Evolutionary conservation across 1,284 basidiomycete genomes (phyloP).

Genomic region (Rhodotorula sp.): DNA sequence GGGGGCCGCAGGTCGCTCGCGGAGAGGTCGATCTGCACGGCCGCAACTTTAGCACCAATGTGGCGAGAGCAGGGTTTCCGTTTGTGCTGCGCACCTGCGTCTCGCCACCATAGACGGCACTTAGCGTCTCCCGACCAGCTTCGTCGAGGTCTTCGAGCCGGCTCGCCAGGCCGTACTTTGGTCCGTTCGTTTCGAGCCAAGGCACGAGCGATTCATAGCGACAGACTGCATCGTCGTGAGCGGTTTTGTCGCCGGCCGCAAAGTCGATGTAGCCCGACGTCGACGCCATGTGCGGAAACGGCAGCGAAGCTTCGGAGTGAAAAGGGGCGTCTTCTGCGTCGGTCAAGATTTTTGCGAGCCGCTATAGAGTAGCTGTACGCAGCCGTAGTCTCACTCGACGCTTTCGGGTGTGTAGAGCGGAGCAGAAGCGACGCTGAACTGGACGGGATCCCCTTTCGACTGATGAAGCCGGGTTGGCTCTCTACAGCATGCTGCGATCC

Average conservation of each 20-base stretch:
- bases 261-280: slow-evolving; percentile 31
- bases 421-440: too few species aligned
- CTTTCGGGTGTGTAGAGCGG: too few species aligned
- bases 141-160: slow-evolving; percentile 27
- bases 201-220: slow-evolving; percentile 7
- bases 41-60: background rate
- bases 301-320: background rate
- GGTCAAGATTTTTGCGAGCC: too few species aligned
- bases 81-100: slow-evolving; percentile 25
- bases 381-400: too few species aligned
- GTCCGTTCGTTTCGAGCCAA: slow-evolving; percentile 31
- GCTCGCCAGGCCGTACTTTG: slow-evolving; percentile 31
- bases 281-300: background rate
- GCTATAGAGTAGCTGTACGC: too few species aligned
- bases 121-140: slow-evolving; percentile 27
- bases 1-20: slow-evolving; percentile 25
- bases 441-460: too few species aligned
- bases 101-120: slow-evolving; percentile 27
- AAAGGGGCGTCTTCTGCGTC: too few species aligned
- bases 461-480: background rate
- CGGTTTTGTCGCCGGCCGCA: slow-evolving; percentile 18
- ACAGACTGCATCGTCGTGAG: background rate
- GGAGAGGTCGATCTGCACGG: slow-evolving; percentile 2
- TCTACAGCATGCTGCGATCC: background rate
- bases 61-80: too few species aligned